A percentile compares a stretch with the other conserved stretches of the same genome.
phyloP scores from a whole-genome alignment of 2,329 filamentous ascomycete species.

The Nothophoma quercina region DNA sequence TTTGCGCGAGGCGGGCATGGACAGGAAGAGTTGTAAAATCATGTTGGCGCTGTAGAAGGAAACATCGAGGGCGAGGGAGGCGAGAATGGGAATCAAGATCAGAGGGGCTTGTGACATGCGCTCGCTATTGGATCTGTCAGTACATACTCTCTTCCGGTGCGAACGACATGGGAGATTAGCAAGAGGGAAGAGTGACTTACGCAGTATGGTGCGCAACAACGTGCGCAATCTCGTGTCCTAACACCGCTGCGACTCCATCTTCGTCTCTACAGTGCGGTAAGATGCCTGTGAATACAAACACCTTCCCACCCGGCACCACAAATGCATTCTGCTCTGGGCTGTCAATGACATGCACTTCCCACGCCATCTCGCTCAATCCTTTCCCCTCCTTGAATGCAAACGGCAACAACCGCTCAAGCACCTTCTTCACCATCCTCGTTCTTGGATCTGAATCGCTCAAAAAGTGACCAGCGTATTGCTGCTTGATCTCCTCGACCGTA shows the following conservation, averaged over 20 bases:
- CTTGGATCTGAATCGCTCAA: conserved; percentile 67
- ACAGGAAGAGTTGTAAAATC: conserved; percentile 69
- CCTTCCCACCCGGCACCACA: conserved; percentile 78
- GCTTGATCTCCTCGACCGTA: conserved; percentile 65
- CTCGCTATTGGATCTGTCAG: conserved; percentile 57
- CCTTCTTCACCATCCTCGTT: conserved; percentile 64
- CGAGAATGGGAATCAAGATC: conserved; percentile 48
- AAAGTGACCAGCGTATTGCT: conserved; percentile 62
- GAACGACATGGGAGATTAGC: neutral
- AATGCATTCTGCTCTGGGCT: conserved; percentile 75
- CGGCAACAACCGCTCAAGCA: conserved; percentile 72
- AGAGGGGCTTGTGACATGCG: conserved; percentile 59
- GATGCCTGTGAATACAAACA: conserved; percentile 80
- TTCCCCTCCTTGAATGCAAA: conserved; percentile 61
- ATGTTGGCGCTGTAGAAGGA: conserved; percentile 50
- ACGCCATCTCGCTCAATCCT: conserved; percentile 55
- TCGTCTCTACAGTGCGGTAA: conserved; percentile 71
- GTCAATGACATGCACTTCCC: conserved; percentile 80
- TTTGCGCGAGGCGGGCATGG: conserved; percentile 70
- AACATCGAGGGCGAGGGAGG: conserved; percentile 51
- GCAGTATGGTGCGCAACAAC: conserved; percentile 57
- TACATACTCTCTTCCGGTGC: neutral
- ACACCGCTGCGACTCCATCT: conserved; percentile 74
- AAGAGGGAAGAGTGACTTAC: conserved; percentile 22
- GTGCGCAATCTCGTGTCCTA: conserved; percentile 83